Conservation (phyloP, 2,329 filamentous ascomycete species). For the Paramyrothecium sp. region DNA sequence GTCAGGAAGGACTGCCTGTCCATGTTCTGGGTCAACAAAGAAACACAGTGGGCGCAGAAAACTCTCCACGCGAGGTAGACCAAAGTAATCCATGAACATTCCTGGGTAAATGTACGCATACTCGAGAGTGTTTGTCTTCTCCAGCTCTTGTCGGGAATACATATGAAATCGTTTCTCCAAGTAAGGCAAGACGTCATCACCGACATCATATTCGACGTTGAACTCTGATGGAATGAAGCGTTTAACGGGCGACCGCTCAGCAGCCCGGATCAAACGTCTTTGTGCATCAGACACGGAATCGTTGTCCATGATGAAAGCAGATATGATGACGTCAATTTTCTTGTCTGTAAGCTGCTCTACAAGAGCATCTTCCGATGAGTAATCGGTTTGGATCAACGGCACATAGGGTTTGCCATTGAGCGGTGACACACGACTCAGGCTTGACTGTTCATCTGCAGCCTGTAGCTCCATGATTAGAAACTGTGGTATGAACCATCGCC, state of each 20-base stretch:
- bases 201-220: slow-evolving; percentile 33
- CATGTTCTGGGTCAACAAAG: slow-evolving; percentile 24
- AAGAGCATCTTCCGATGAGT: slow-evolving; percentile 19
- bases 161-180: slow-evolving; percentile 28
- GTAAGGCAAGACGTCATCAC: slow-evolving; percentile 29
- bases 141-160: slow-evolving; percentile 22
- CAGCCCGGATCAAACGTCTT: slow-evolving; percentile 28
- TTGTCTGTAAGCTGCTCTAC: slow-evolving; percentile 14
- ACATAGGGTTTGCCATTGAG: slow-evolving; percentile 1
- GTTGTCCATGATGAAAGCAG: slow-evolving; percentile 26
- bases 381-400: slow-evolving; percentile 24
- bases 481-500: background rate
- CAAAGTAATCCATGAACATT: slow-evolving; percentile 37
- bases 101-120: slow-evolving; percentile 31
- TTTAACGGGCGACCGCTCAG: slow-evolving; percentile 23
- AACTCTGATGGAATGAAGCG: slow-evolving; percentile 37
- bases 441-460: background rate
- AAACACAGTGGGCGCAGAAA: slow-evolving; percentile 24
- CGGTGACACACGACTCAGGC: slow-evolving; percentile 13
- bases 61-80: slow-evolving; percentile 21
- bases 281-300: slow-evolving; percentile 27
- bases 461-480: background rate
- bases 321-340: slow-evolving; percentile 28
- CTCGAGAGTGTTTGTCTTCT: slow-evolving; percentile 24
- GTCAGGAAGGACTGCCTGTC: slow-evolving; percentile 23